Conservation (phyloP, 768 basidiomycete genomes). For the Hypholoma sublateritium region DNA sequence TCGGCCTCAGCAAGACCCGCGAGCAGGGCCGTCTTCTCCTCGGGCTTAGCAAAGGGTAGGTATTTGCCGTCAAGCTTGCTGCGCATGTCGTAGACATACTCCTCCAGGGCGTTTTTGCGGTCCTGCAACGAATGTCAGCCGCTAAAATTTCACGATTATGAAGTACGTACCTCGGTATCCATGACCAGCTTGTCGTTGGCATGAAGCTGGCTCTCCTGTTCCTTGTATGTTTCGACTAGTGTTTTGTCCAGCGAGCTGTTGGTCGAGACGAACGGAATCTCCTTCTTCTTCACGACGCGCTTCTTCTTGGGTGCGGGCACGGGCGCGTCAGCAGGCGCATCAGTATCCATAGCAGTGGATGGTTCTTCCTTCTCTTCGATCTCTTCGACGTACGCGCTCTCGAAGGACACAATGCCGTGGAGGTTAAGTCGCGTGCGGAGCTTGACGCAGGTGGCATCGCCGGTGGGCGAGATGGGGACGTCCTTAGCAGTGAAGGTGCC, state of each 20-base stretch:
- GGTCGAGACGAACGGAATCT: constrained; percentile 70
- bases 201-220: constrained; percentile 88
- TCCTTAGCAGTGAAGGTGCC: constrained; percentile 79
- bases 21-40: constrained; percentile 80
- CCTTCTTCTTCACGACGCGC: constrained; percentile 80
- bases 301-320: constrained; percentile 74
- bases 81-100: constrained; percentile 96
- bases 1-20: constrained; percentile 74
- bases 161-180: constrained; percentile 84
- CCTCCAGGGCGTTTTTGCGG: constrained; percentile 97
- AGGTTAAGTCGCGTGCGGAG: constrained; percentile 87
- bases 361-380: constrained; percentile 74
- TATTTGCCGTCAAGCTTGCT: constrained; percentile 90
- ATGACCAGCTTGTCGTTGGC: constrained; percentile 92
- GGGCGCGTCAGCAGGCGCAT: constrained; percentile 38
- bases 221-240: constrained; percentile 63
- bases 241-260: constrained; percentile 64
- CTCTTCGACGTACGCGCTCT: constrained; percentile 83
- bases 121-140: constrained; percentile 52
- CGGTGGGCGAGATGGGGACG: constrained; percentile 66
- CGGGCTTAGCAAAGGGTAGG: constrained; percentile 66
- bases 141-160: not conserved
- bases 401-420: constrained; percentile 87
- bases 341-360: constrained; percentile 61
- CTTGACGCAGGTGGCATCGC: constrained; percentile 81